These are phyloP conservation scores for Fusarium stilboides DNA, from an alignment of 2,329 filamentous ascomycete species.

Conservation along the genomic window DNA sequence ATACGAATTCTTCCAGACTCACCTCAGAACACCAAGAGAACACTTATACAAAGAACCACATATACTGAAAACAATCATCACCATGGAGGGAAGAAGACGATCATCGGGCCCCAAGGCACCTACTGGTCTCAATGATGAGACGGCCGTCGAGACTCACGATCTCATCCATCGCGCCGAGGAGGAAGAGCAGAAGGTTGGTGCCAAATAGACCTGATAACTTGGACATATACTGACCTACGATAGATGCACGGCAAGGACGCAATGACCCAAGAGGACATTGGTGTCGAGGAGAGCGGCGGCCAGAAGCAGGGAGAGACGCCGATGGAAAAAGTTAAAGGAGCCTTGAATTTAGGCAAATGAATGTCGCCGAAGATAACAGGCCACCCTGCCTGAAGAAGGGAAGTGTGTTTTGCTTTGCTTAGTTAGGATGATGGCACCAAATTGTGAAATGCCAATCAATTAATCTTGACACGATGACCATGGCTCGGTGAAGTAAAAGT, in stretches of 20 bases:
- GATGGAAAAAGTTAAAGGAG: slow-evolving; percentile 51
- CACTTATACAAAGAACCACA: not conserved
- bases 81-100: slow-evolving; percentile 34
- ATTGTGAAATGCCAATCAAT: slow-evolving; percentile 29
- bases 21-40: slow-evolving; percentile 1
- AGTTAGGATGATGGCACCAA: slow-evolving; percentile 21
- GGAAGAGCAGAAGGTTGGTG: slow-evolving; percentile 51
- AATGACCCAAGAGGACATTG: slow-evolving; percentile 42
- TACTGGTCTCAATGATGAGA: slow-evolving; percentile 51
- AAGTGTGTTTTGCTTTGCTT: not conserved
- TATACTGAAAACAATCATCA: not conserved
- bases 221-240: not conserved
- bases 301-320: slow-evolving; percentile 24
- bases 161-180: slow-evolving; percentile 55
- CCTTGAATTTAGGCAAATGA: slow-evolving; percentile 47
- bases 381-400: not conserved
- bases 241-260: slow-evolving; percentile 49
- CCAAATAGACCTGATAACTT: accelerated
- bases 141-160: slow-evolving; percentile 53
- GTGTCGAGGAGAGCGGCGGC: slow-evolving; percentile 10
- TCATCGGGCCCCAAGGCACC: slow-evolving; percentile 33
- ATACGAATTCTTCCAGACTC: not conserved
- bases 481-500: not conserved
- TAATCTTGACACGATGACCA: not conserved
- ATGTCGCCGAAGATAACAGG: not conserved